These are phyloP conservation scores for Juglanconis juglandina DNA, from an alignment of 2,329 filamentous ascomycete species.

Conservation along the genomic window DNA sequence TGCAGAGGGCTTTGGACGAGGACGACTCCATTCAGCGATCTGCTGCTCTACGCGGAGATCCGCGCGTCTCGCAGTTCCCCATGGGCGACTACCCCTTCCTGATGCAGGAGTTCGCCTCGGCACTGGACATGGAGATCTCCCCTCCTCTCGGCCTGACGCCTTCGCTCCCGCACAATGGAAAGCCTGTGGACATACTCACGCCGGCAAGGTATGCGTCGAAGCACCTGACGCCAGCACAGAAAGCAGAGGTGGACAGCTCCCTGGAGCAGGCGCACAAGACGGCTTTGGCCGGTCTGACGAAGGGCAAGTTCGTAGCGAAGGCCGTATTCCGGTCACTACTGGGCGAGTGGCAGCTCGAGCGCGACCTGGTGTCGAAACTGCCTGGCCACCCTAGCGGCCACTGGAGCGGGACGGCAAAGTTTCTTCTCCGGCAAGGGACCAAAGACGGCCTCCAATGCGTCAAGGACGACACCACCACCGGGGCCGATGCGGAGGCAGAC, in stretches of 20 bases:
- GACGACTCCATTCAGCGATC: slow-evolving; percentile 46
- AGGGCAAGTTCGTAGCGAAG: slow-evolving; percentile 53
- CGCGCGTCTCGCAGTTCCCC: slow-evolving; percentile 65
- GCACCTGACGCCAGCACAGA: slow-evolving; percentile 38
- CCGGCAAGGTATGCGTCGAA: slow-evolving; percentile 51
- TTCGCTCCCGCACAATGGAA: slow-evolving; percentile 37
- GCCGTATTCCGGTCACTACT: slow-evolving; percentile 70
- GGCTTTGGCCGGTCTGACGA: slow-evolving; percentile 38
- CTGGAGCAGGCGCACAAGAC: slow-evolving; percentile 44
- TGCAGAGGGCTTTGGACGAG: slow-evolving; percentile 38
- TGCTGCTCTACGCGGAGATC: slow-evolving; percentile 48
- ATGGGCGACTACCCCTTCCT: slow-evolving; percentile 79
- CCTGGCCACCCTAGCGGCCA: slow-evolving; percentile 60
- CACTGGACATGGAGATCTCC: slow-evolving; percentile 49
- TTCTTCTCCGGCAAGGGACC: slow-evolving; percentile 61
- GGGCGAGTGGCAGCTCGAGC: slow-evolving; percentile 64
- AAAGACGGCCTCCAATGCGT: slow-evolving; percentile 43
- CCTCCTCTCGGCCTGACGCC: slow-evolving; percentile 33
- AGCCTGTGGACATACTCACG: slow-evolving; percentile 51
- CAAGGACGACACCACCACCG: slow-evolving; percentile 8
- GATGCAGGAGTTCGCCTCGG: slow-evolving; percentile 65
- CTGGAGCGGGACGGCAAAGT: slow-evolving; percentile 62
- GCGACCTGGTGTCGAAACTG: slow-evolving; percentile 51
- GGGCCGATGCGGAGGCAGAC: slow-evolving; percentile 11
- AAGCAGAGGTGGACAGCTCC: slow-evolving; percentile 38